phyloP scores from a whole-genome alignment of 352 stramenopile genomes.

The Phytophthora hibernalis region DNA sequence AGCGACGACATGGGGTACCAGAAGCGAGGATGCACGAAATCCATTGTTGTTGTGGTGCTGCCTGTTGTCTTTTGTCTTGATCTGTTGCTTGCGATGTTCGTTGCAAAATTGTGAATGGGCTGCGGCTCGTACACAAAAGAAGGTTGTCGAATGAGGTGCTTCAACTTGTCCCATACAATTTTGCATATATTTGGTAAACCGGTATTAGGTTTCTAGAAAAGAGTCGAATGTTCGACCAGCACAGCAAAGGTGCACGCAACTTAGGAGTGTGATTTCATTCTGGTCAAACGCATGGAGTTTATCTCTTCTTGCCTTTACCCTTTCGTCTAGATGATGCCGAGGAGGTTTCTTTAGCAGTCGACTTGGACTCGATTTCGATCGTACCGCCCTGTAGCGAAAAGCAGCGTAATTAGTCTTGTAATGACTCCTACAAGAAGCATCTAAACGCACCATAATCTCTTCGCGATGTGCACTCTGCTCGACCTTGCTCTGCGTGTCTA shows the following conservation, averaged over 20 bases:
- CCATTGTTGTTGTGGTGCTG: no score
- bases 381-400: conserved; percentile 59
- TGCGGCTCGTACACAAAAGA: background rate
- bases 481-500: conserved; percentile 89
- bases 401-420: conserved; percentile 8
- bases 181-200: background rate
- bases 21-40: conserved; percentile 55
- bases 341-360: conserved; percentile 20
- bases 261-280: background rate
- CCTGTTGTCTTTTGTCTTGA: background rate
- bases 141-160: conserved; percentile 7
- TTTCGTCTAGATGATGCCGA: conserved; percentile 33
- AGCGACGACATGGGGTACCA: conserved; percentile 69
- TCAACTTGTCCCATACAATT: conserved; percentile 25
- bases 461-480: conserved; percentile 78
- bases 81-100: background rate
- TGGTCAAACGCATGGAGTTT: conserved; percentile 10
- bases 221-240: background rate
- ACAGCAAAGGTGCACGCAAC: background rate
- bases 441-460: conserved; percentile 77
- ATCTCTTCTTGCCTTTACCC: conserved; percentile 34
- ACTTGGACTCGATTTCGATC: conserved; percentile 70
- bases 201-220: conserved; percentile 21
- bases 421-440: background rate
- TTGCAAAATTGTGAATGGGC: background rate